Evolutionary conservation across 805 yeast species (phyloP), one percentile per base, ranked within the genome.

Genomic region (Zygosaccharomyces pseudorouxii): DNA sequence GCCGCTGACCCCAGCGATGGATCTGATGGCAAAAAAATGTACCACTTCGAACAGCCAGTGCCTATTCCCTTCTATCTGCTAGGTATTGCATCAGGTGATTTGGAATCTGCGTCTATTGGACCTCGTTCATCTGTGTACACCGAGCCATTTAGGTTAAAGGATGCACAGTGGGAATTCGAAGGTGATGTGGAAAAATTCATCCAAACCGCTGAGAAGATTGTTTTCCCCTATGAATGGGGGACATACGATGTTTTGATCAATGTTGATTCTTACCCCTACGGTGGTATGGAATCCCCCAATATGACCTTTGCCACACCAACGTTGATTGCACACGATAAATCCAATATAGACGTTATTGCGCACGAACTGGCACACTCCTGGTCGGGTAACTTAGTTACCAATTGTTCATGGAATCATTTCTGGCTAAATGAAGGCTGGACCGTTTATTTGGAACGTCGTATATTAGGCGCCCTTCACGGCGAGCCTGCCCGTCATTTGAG

Each of bases 381-480:
- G 95, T 78, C 88, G 1, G 97, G 97, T 38, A 89, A 89, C 62
- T 75, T 89, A 55, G 96, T 89, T 37, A 89, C 96, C 25, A 89
- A 88, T 67, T 80, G 84, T 59, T 84, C 93, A 0, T 89, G 96
- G 93, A 90, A 87, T 62, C 95, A 89, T 70, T 89, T 89, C 67
- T 89, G 95, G 93, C 77, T 89, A 56, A 89, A 89, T 65, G 97
- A 89, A 71, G 97, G 97, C 31, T 89, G 96, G 96, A 89, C 96
- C 5, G 96, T 89, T 35, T 89, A 89, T 65, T 68, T 89, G 31
- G 97, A 89, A 68, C 78, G 97, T 64, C 74, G 96, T 59, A 89
- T 89, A 50, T 71, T 81, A 25, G 95, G 86, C 14, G 77, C 74
- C 12, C 65, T 88, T n/a, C 88, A 87, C 60, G 96, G 93, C 20